These are phyloP conservation scores for Raffaelea ambrosiae DNA, from an alignment of 2,329 filamentous ascomycete genomes.

Conservation along the genomic window DNA sequence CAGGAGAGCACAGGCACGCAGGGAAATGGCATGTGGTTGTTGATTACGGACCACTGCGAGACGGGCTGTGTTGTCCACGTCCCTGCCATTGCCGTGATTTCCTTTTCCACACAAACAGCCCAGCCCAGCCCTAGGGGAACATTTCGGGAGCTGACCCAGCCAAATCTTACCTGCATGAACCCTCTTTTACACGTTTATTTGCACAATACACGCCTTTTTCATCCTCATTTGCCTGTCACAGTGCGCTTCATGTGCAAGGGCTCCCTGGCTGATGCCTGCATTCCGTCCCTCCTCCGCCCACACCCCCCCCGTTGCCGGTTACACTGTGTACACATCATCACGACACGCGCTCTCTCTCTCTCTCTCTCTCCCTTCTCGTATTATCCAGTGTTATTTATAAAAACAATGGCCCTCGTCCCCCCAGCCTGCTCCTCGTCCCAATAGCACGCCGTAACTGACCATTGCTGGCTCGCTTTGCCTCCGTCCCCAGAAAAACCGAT, in stretches of 20 bases:
- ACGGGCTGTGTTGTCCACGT: neutral
- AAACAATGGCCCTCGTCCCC: neutral
- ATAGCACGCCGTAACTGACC: conserved; percentile 3
- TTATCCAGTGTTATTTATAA: neutral
- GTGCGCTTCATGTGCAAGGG: no score
- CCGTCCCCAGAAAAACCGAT: conserved; percentile 43
- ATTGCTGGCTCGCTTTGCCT: neutral
- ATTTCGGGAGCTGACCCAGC: no score
- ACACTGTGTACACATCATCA: no score
- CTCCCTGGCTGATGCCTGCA: no score
- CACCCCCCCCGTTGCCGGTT: neutral
- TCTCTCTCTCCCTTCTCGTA: neutral
- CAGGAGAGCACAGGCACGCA: no score
- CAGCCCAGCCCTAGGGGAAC: no score
- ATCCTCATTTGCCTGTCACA: no score
- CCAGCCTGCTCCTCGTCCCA: no score
- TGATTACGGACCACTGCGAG: neutral
- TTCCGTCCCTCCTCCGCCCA: no score
- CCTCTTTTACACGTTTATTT: neutral
- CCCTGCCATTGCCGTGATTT: neutral
- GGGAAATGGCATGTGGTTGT: neutral
- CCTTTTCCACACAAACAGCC: neutral
- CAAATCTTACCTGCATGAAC: neutral
- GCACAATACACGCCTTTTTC: neutral
- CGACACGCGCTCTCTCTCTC: neutral